Evolutionary conservation across 2,329 filamentous ascomycete genomes (phyloP).

Genomic region (Akanthomyces muscarius): DNA sequence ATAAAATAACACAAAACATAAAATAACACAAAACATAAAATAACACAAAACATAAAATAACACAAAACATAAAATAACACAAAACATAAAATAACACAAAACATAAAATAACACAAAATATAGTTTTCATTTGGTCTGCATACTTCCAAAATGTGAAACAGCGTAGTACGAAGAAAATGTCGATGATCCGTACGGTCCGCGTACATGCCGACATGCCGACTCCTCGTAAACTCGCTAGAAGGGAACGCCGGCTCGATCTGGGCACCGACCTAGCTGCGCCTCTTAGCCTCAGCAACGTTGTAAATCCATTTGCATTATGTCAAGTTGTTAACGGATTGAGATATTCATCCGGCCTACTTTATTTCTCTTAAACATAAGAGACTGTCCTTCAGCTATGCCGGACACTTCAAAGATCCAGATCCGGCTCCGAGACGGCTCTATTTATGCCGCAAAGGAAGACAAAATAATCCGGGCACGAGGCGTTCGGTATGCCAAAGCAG

Average conservation of each 20-base stretch:
- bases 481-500: constrained; percentile 18
- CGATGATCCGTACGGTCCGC: not conserved
- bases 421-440: constrained; percentile 17
- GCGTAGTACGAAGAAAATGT: not conserved
- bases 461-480: constrained; percentile 18
- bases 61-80: too few relatives aligned
- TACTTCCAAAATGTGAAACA: too few relatives aligned
- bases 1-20: too few relatives aligned
- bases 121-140: too few relatives aligned
- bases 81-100: too few relatives aligned
- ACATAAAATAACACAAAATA: too few relatives aligned
- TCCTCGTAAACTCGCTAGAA: not conserved
- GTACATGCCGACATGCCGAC: not conserved
- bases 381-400: not conserved
- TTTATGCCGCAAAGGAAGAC: constrained; percentile 12
- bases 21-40: too few relatives aligned
- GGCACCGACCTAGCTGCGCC: not conserved
- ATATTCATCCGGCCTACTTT: too few relatives aligned
- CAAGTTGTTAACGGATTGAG: too few relatives aligned
- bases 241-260: not conserved
- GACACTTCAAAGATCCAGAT: constrained; percentile 22
- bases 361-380: too few relatives aligned
- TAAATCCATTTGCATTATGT: too few relatives aligned
- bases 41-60: too few relatives aligned
- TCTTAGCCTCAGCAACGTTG: not conserved